Base-by-base conservation (phyloP, 768 basidiomycete genomes). In the Pluteus cervinus region DNA sequence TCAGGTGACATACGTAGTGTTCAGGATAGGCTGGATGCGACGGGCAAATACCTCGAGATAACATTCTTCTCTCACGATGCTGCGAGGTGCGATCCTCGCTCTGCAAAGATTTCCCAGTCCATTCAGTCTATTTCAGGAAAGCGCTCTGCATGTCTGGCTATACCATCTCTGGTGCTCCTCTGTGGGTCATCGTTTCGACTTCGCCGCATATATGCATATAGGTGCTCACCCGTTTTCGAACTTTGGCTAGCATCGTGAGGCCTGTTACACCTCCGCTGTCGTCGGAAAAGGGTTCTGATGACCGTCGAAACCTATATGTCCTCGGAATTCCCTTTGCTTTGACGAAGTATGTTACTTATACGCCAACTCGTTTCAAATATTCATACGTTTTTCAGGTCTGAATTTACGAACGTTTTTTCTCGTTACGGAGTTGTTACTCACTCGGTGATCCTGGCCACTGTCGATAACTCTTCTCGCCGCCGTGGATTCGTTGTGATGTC, bases 401-500 rank as follows among this genome's bases (percentile, higher is more conserved):
- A 86, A 43, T 81, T 86, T 47, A 54, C 68, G 17, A 63, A 66
- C 25, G 47, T 81, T 4, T 89, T 85, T 49, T 70, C 75, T 36
- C 71, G 64, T 10, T 79, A 73, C 46, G 86, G 86, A 22, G 71
- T 62, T 7, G 83, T 89, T 11, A 62, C 71, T 1, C 86, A 89
- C 53, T 81, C 77, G 15, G 86, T 89, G 16, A 86, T 89, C 35
- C 68, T 89, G 14, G 87, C 86, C 2, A 89, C 87, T 4, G 76
- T 87, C 25, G 86, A 89, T 50, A 86, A 83, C 47, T 79, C 85
- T 28, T 88, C 86, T 24, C 76, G 86, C 36, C 75, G 86, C 33
- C 81, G 86, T 25, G 86, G 86, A 2, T 89, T 89, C 53, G 66
- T 89, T 21, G 86, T 89, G 16, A 88, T 89, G 85, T 76, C 75